phyloP scores from a whole-genome alignment of 1,139 yeast species.

The Nakaseomyces glabratus region DNA sequence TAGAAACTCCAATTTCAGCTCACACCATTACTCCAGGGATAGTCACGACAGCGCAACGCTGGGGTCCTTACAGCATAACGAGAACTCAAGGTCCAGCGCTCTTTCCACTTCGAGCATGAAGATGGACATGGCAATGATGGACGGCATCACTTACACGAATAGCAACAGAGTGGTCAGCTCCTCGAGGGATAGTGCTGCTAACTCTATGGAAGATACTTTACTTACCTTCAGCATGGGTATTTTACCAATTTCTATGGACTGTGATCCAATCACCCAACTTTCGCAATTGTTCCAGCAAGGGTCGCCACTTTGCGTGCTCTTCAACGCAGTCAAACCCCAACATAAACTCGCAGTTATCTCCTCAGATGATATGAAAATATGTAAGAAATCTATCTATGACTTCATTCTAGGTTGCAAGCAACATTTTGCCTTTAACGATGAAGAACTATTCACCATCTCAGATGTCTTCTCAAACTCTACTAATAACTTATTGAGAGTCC shows the following conservation, averaged over 20 bases:
- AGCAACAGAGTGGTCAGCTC: constrained; percentile 23
- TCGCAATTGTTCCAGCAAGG: constrained; percentile 90
- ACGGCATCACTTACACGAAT: constrained; percentile 18
- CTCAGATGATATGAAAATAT: constrained; percentile 71
- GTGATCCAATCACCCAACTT: constrained; percentile 88
- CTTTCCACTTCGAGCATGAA: constrained; percentile 22
- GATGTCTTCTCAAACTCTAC: constrained; percentile 82
- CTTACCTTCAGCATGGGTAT: constrained; percentile 66
- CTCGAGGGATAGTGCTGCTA: constrained; percentile 20
- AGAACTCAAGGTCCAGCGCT: constrained; percentile 22
- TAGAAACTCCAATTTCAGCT: constrained; percentile 7
- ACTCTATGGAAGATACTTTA: constrained; percentile 28
- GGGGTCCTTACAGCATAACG: constrained; percentile 3
- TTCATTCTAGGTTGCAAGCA: constrained; percentile 81
- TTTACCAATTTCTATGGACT: constrained; percentile 58
- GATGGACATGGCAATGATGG: constrained; percentile 18
- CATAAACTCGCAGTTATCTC: constrained; percentile 44
- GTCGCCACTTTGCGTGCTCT: constrained; percentile 78
- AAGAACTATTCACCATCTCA: constrained; percentile 79
- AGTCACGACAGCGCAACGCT: constrained; percentile 14
- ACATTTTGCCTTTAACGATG: constrained; percentile 67
- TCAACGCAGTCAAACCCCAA: constrained; percentile 46
- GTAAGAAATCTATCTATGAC: constrained; percentile 85
- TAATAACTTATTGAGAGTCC: constrained; percentile 63
- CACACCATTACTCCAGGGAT: constrained; percentile 13